These are phyloP conservation scores for Phytophthora uliginosa DNA, from an alignment of 352 stramenopile species.

Conservation along the genomic window DNA sequence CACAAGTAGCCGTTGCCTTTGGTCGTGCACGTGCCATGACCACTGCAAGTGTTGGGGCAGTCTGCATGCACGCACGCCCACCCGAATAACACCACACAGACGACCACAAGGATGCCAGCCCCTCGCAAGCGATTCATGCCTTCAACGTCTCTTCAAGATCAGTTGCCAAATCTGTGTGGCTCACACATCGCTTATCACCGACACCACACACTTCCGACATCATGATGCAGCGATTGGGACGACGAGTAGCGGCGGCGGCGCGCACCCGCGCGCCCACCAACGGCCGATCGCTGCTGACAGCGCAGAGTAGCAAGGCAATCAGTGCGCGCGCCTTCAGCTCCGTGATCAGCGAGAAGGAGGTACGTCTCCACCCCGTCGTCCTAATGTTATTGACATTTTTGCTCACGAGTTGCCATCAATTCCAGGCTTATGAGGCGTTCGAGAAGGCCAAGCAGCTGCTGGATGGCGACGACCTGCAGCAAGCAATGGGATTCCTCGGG, in stretches of 20 bases:
- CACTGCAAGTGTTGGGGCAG: constrained; percentile 75
- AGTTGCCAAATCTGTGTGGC: constrained; percentile 9
- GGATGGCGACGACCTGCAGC: constrained; percentile 57
- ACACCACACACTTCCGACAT: constrained; percentile 25
- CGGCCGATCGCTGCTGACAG: constrained; percentile 8
- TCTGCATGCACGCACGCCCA: constrained; percentile 29
- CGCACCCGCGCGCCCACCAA: constrained; percentile 2
- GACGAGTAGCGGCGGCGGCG: constrained; percentile 20
- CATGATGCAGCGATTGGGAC: constrained; percentile 34
- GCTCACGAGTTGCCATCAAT: not conserved
- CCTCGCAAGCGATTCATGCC: constrained; percentile 11
- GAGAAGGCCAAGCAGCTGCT: constrained; percentile 72
- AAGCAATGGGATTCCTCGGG: constrained; percentile 71
- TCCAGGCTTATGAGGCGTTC: constrained; percentile 56
- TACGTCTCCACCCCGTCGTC: constrained; percentile 16
- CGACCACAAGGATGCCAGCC: not conserved
- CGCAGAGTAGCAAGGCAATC: not conserved
- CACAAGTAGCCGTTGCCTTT: constrained; percentile 79
- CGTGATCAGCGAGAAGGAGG: constrained; percentile 38
- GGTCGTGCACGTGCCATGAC: constrained; percentile 68
- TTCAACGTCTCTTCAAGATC: constrained; percentile 27
- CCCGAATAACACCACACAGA: constrained; percentile 22
- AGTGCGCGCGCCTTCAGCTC: constrained; percentile 35
- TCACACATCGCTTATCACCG: constrained; percentile 6
- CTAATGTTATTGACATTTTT: not conserved